phyloP scores from a whole-genome alignment of 352 stramenopile genomes.

The Vaucheria bursata region DNA sequence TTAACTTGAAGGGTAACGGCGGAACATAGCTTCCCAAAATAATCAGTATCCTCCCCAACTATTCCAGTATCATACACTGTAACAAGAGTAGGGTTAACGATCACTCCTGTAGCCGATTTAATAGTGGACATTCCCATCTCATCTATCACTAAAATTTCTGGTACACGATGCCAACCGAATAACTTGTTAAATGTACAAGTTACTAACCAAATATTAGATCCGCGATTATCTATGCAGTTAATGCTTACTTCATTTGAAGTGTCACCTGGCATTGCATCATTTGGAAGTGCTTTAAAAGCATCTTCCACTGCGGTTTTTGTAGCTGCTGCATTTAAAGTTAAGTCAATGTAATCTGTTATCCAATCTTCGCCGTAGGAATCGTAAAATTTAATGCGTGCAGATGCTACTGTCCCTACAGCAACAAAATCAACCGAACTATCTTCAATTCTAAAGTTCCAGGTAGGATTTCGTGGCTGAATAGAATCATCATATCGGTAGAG shows the following conservation, averaged over 20 bases:
- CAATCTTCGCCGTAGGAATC: slow-evolving; percentile 48
- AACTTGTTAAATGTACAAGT: slow-evolving; percentile 52
- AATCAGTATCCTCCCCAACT: slow-evolving; percentile 54
- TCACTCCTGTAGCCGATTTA: slow-evolving; percentile 17
- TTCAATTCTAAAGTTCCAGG: slow-evolving; percentile 40
- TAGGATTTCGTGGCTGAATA: slow-evolving; percentile 34
- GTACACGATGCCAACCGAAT: slow-evolving; percentile 50
- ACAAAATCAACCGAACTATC: background rate
- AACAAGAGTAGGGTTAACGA: too few relatives aligned
- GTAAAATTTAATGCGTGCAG: slow-evolving; percentile 44
- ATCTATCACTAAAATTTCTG: slow-evolving; percentile 56
- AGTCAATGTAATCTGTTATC: slow-evolving; percentile 43
- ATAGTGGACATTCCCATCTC: slow-evolving; percentile 54
- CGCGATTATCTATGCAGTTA: too few relatives aligned
- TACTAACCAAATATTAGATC: background rate
- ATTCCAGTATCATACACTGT: slow-evolving; percentile 49
- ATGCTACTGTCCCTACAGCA: slow-evolving; percentile 2
- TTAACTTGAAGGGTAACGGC: slow-evolving; percentile 36
- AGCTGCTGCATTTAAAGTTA: slow-evolving; percentile 10
- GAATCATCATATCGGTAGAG: slow-evolving; percentile 48
- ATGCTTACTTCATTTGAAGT: slow-evolving; percentile 9
- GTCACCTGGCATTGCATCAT: slow-evolving; percentile 49
- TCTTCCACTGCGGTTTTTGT: slow-evolving; percentile 49
- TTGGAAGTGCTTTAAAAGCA: slow-evolving; percentile 53
- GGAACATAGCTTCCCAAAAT: slow-evolving; percentile 54